phyloP scores from a whole-genome alignment of 176 grass and related monocot genomes.

The Lolium rigidum region DNA sequence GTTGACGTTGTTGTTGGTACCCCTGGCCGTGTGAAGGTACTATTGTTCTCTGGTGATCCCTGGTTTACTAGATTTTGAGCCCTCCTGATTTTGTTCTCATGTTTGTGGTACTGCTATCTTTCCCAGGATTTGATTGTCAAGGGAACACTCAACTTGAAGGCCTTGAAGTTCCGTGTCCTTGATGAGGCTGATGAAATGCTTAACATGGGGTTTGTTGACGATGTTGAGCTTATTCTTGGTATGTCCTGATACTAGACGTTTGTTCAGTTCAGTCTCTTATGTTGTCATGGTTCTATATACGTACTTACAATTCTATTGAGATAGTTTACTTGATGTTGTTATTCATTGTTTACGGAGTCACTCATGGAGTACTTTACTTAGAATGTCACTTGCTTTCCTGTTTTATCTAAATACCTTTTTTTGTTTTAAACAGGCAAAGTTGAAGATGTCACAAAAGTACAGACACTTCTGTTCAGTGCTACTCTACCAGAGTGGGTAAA shows the following conservation, averaged over 20 bases:
- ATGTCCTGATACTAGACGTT: slow-evolving; percentile 19
- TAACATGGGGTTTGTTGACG: slow-evolving; percentile 97
- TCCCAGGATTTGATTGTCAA: slow-evolving; percentile 79
- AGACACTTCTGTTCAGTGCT: slow-evolving; percentile 98
- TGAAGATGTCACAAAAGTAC: slow-evolving; percentile 87
- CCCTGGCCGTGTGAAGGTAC: slow-evolving; percentile 88
- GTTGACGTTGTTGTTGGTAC: slow-evolving; percentile 96
- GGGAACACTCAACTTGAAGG: slow-evolving; percentile 70
- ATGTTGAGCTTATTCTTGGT: slow-evolving; percentile 98
- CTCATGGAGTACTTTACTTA: background rate
- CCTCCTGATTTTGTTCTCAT: background rate
- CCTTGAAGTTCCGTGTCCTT: slow-evolving; percentile 91
- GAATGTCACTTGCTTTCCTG: background rate
- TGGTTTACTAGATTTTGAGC: background rate
- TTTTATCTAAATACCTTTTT: background rate
- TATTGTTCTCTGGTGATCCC: background rate
- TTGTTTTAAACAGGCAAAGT: slow-evolving; percentile 76
- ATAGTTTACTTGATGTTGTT: background rate
- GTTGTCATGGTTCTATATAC: background rate
- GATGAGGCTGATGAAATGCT: slow-evolving; percentile 99
- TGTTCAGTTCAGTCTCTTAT: background rate
- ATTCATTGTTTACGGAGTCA: background rate
- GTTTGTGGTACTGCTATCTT: slow-evolving; percentile 2
- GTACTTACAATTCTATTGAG: background rate
- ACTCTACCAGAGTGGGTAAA: slow-evolving; percentile 91